phyloP scores from a whole-genome alignment of 2,329 filamentous ascomycete genomes.

The Incumbomyces delicatus region DNA sequence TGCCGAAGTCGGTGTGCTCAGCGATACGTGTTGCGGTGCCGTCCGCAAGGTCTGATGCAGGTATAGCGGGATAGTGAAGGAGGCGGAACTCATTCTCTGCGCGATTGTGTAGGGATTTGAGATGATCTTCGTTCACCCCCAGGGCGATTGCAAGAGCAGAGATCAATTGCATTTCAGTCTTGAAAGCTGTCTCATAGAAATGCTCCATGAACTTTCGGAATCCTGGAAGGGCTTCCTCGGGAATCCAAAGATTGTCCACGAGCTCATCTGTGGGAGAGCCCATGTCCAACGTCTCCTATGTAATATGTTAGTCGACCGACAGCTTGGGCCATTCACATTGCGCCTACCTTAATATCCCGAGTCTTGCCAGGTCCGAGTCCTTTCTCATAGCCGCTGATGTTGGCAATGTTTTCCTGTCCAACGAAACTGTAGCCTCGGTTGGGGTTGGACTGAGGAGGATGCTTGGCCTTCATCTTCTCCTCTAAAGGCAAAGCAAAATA shows the following conservation, averaged over 20 bases:
- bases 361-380: background rate
- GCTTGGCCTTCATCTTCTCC: constrained; percentile 40
- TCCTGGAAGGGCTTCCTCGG: constrained; percentile 34
- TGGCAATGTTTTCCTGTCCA: constrained; percentile 10
- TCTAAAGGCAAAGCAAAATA: constrained; percentile 37
- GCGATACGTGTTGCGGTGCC: constrained; percentile 17
- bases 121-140: constrained; percentile 31
- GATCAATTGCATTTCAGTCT: constrained; percentile 33
- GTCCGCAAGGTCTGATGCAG: constrained; percentile 27
- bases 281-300: constrained; percentile 37
- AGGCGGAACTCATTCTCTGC: constrained; percentile 32
- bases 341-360: constrained; percentile 9
- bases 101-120: constrained; percentile 10
- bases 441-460: constrained; percentile 26
- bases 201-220: constrained; percentile 31
- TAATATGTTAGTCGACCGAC: constrained; percentile 11
- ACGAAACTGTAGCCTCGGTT: constrained; percentile 15
- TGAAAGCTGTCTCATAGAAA: constrained; percentile 34
- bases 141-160: constrained; percentile 33
- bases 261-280: constrained; percentile 35
- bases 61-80: constrained; percentile 40
- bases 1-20: constrained; percentile 35
- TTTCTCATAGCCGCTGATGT: constrained; percentile 1
- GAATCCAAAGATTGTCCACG: constrained; percentile 41
- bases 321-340: constrained; percentile 11